phyloP scores from a whole-genome alignment of 2,329 filamentous ascomycete genomes.

The Claviceps sp. region DNA sequence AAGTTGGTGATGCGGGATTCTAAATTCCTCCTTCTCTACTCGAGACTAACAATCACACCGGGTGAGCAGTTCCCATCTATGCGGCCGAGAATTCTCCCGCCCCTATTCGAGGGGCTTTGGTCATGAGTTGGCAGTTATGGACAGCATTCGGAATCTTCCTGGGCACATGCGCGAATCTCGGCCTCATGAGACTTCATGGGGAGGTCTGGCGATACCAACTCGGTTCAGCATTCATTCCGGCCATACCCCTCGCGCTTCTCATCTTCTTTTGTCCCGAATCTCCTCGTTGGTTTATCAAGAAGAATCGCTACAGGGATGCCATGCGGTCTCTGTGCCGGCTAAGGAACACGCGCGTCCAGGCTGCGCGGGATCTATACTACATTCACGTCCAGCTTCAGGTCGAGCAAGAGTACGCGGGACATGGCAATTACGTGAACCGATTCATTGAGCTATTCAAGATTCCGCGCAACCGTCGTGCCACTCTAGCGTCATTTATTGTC shows the following conservation, averaged over 20 bases:
- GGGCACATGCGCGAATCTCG: constrained; percentile 47
- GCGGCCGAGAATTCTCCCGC: constrained; percentile 62
- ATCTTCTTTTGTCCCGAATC: constrained; percentile 57
- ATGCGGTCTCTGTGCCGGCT: constrained; percentile 40
- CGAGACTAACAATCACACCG: not conserved
- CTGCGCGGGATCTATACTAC: constrained; percentile 48
- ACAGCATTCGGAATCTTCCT: constrained; percentile 48
- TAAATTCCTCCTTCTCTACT: not conserved
- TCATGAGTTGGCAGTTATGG: constrained; percentile 73
- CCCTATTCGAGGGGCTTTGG: constrained; percentile 56
- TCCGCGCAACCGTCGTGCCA: constrained; percentile 57
- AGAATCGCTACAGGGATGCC: constrained; percentile 46
- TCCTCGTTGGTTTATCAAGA: constrained; percentile 54
- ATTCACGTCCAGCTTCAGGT: constrained; percentile 51
- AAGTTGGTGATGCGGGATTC: not conserved
- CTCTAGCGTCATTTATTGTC: constrained; percentile 60
- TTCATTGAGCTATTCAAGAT: constrained; percentile 56
- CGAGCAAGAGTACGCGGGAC: constrained; percentile 36
- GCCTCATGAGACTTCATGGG: constrained; percentile 21
- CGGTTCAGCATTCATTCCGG: constrained; percentile 49
- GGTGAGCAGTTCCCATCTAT: constrained; percentile 50
- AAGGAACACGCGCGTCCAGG: constrained; percentile 42
- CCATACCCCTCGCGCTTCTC: constrained; percentile 39
- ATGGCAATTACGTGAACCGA: constrained; percentile 45
- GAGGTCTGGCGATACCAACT: constrained; percentile 49